Evolutionary conservation across 164 flowering plant species (phyloP), one percentile per base, ranked within the genome.

Genomic region (Magnolia changhungtana): DNA sequence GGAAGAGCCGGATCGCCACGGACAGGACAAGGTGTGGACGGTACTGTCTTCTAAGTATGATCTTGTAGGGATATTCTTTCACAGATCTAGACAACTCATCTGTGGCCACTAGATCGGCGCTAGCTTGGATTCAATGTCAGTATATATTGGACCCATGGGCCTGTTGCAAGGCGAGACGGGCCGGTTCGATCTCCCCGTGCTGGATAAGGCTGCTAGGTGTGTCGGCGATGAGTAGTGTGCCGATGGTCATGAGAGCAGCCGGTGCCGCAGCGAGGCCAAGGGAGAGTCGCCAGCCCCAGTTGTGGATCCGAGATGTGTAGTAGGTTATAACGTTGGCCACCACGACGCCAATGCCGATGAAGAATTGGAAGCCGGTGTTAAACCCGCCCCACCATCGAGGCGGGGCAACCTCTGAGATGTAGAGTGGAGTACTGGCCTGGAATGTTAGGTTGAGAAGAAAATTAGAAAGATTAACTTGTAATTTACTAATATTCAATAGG

Each of bases 211-310:
- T 84, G 63, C 86, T 81, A 3, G 89, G 89, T 1, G 89, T 84
- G 69, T 87, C 89, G 6, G 91, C 67, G 52, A 92, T 82, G 71
- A 90, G 80, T 45, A 90, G 82, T 1, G 88, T 82, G 1, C 91
- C 94, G 0, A 78, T 7, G 19, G 85, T 85, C 89, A 91, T 90
- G 80, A 85, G 49, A 21, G 37, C 67, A 4, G 96, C 92, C 0
- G 96, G 96, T n/a, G n/a, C n/a, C n/a, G n/a, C n/a, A n/a, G n/a
- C 92, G 1, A 89, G 86, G 72, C 92, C 92, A 3, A 92, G 88
- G 16, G 92, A 87, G 67, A 89, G 80, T 8, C 94, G 87, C 96
- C 94, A 90, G 31, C 95, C 96, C 82, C 86, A 83, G 72, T 72
- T 75, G 70, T 73, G 72, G 50, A 77, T 77, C 73, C 78, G 82